Evolutionary conservation across 2,329 filamentous ascomycete species (phyloP).

Genomic region (Sporothrix curviconia): DNA sequence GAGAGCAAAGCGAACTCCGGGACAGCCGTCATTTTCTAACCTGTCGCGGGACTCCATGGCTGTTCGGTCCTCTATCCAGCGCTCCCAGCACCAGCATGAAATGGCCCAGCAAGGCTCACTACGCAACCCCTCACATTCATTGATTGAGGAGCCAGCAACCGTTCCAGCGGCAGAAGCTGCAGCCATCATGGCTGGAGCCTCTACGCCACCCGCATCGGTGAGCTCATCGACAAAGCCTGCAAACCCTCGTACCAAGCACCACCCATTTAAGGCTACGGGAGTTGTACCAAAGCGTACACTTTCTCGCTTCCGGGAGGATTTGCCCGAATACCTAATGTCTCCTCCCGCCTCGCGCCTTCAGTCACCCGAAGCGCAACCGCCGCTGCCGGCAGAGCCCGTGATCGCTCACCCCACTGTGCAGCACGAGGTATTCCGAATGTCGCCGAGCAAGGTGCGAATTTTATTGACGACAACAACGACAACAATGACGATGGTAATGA

Average conservation of each 20-base stretch:
- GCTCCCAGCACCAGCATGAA: neutral
- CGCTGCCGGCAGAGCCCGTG: constrained; percentile 16
- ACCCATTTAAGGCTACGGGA: constrained; percentile 31
- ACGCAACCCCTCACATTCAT: neutral
- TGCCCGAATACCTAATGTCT: constrained; percentile 80
- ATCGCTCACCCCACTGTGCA: neutral
- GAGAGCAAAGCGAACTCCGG: constrained; percentile 49
- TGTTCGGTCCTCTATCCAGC: constrained; percentile 24
- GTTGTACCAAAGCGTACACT: constrained; percentile 67
- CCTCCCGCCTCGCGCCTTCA: constrained; percentile 76
- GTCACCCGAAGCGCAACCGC: constrained; percentile 57
- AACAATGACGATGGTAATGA: neutral
- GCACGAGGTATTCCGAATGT: constrained; percentile 18
- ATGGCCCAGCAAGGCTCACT: neutral
- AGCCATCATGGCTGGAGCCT: constrained; percentile 24
- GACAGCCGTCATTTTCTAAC: constrained; percentile 79
- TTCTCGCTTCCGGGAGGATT: constrained; percentile 86
- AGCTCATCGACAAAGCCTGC: constrained; percentile 23
- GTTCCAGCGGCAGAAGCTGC: constrained; percentile 19
- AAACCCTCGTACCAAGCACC: constrained; percentile 18
- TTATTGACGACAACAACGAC: neutral
- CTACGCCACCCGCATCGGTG: constrained; percentile 35
- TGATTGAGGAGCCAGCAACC: neutral
- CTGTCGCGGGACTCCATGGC: constrained; percentile 81
- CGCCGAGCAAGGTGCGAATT: neutral